Evolutionary conservation across 176 grass and related monocot genomes (phyloP).

Genomic region (Oryza glumipatula): DNA sequence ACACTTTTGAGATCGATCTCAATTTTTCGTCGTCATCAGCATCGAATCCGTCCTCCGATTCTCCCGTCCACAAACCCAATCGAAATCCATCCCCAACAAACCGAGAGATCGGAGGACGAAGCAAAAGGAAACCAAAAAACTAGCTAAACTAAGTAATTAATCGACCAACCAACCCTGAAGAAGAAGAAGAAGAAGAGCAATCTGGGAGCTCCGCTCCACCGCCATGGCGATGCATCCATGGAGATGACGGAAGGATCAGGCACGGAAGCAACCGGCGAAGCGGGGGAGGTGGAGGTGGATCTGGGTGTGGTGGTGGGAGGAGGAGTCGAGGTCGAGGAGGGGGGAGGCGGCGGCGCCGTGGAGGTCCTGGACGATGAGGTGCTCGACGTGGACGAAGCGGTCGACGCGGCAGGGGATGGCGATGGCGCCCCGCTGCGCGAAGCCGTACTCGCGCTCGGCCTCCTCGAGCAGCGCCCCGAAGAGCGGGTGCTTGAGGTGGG

Average conservation of each 20-base stretch:
- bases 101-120: slow-evolving; percentile 10
- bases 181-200: background rate
- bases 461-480: slow-evolving; percentile 72
- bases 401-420: slow-evolving; percentile 85
- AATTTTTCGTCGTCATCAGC: slow-evolving; percentile 60
- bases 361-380: slow-evolving; percentile 62
- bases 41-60: slow-evolving; percentile 32
- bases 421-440: slow-evolving; percentile 71
- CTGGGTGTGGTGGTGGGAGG: background rate
- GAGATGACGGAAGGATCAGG: slow-evolving; percentile 30
- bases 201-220: slow-evolving; percentile 4
- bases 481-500: slow-evolving; percentile 82
- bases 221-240: background rate
- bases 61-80: slow-evolving; percentile 28
- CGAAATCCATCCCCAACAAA: slow-evolving; percentile 20
- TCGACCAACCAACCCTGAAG: background rate
- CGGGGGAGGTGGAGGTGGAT: slow-evolving; percentile 61
- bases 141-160: background rate
- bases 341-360: background rate
- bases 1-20: slow-evolving; percentile 45
- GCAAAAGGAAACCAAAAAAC: slow-evolving; percentile 9
- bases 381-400: slow-evolving; percentile 71
- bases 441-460: slow-evolving; percentile 87
- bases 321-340: slow-evolving; percentile 53
- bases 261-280: slow-evolving; percentile 72